phyloP scores from a whole-genome alignment of 2,329 filamentous ascomycete genomes.

The Stagonosporopsis cucurbitacearum region DNA sequence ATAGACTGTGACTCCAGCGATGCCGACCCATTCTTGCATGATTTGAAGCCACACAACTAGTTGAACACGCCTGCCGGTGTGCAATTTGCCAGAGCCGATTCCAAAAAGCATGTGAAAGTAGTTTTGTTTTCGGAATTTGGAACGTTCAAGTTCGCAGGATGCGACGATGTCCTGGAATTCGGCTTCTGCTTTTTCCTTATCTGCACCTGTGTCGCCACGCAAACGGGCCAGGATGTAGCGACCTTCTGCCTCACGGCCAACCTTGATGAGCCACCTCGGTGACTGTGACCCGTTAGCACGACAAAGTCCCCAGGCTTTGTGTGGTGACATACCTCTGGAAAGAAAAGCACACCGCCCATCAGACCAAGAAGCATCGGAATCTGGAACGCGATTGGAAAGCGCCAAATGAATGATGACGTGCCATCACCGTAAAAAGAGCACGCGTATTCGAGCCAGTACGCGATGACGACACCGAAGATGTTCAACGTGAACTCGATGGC shows the following conservation, averaged over 20 bases:
- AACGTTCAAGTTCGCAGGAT: constrained; percentile 64
- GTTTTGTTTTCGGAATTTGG: constrained; percentile 58
- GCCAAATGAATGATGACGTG: constrained; percentile 66
- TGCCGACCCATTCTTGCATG: constrained; percentile 73
- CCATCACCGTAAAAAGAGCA: constrained; percentile 67
- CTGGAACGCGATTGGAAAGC: constrained; percentile 74
- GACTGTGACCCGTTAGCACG: constrained; percentile 17
- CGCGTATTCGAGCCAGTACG: constrained; percentile 62
- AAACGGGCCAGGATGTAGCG: constrained; percentile 69
- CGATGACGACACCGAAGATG: constrained; percentile 71
- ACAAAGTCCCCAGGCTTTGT: not conserved
- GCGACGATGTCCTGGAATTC: constrained; percentile 72
- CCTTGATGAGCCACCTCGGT: constrained; percentile 67
- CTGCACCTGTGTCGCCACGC: constrained; percentile 63
- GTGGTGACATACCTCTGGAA: constrained; percentile 67
- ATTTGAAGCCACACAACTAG: constrained; percentile 76
- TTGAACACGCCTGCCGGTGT: constrained; percentile 71
- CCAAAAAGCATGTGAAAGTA: constrained; percentile 73
- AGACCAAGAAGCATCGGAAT: constrained; percentile 68
- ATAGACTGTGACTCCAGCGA: constrained; percentile 69
- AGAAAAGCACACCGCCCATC: constrained; percentile 66
- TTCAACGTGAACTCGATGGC: constrained; percentile 77
- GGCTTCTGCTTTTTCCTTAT: constrained; percentile 50
- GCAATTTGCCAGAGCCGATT: constrained; percentile 68
- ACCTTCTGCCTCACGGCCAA: constrained; percentile 70